phyloP scores from a whole-genome alignment of 1,284 basidiomycete species.

The Athelia psychrophila region DNA sequence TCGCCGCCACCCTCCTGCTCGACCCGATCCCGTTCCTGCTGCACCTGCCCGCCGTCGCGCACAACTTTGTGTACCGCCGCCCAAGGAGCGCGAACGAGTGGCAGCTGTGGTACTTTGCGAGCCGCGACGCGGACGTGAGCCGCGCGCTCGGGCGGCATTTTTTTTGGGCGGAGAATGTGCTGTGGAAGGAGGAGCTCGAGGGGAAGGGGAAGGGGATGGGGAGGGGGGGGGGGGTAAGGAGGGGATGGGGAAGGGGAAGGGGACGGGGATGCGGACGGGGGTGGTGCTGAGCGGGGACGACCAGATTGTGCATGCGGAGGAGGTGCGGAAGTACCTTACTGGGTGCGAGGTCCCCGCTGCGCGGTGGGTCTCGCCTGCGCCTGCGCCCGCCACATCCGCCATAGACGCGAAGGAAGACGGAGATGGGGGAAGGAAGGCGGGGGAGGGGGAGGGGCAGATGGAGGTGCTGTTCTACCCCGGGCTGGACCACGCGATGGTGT shows the following conservation, averaged over 20 bases:
- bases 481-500: slow-evolving; percentile 57
- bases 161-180: slow-evolving; percentile 60
- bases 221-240: slow-evolving; percentile 48
- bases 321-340: slow-evolving; percentile 52
- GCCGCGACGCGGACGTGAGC: slow-evolving; percentile 59
- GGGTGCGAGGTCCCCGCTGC: slow-evolving; percentile 27
- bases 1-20: slow-evolving; percentile 46
- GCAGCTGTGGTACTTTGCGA: slow-evolving; percentile 68
- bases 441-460: slow-evolving; percentile 17
- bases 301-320: slow-evolving; percentile 53
- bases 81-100: slow-evolving; percentile 57
- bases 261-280: slow-evolving; percentile 57
- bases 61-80: slow-evolving; percentile 61
- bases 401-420: too few species aligned
- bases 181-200: slow-evolving; percentile 57
- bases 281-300: slow-evolving; percentile 53
- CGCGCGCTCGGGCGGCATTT: slow-evolving; percentile 56
- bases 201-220: slow-evolving; percentile 35
- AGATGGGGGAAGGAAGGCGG: background rate
- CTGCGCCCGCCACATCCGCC: background rate
- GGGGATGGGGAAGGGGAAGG: too few species aligned
- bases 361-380: slow-evolving; percentile 34
- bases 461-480: slow-evolving; percentile 50
- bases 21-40: slow-evolving; percentile 66
- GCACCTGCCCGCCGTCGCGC: slow-evolving; percentile 56